Percentiles rank a stretch among this genome's conserved stretches.
Conservation (phyloP, 2,329 filamentous ascomycete species). For the Parascedosporium putredinis region DNA sequence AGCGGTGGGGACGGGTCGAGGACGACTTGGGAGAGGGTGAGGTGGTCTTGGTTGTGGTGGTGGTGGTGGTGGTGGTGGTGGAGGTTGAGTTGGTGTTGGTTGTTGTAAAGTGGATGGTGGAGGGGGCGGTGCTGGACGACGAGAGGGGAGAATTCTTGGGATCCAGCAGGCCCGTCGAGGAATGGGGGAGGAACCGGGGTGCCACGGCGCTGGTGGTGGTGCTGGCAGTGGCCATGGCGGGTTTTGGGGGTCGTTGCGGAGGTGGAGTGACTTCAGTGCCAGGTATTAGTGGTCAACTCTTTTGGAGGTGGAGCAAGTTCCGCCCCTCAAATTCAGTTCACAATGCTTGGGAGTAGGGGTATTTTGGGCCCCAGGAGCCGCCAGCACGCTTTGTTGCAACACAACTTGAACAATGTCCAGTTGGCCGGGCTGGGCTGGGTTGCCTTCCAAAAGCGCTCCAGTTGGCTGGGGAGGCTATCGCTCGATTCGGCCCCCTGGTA, state of each 20-base stretch:
- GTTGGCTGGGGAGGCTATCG: too few relatives aligned
- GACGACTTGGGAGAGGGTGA: slow-evolving; percentile 2
- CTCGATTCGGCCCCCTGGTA: too few relatives aligned
- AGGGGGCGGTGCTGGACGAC: slow-evolving; percentile 9
- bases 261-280: neutral
- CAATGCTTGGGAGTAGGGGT: too few relatives aligned
- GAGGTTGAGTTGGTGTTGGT: slow-evolving; percentile 11
- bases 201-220: neutral
- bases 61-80: slow-evolving; percentile 8
- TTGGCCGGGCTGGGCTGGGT: too few relatives aligned
- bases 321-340: too few relatives aligned
- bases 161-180: neutral
- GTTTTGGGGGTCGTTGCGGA: neutral
- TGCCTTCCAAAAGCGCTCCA: too few relatives aligned
- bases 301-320: too few relatives aligned
- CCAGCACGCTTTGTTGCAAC: too few relatives aligned
- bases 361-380: too few relatives aligned
- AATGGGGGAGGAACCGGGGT: slow-evolving; percentile 6
- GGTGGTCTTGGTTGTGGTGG: slow-evolving; percentile 11
- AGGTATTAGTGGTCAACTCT: too few relatives aligned
- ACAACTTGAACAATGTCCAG: too few relatives aligned
- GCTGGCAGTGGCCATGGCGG: neutral
- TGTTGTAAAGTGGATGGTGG: slow-evolving; percentile 11
- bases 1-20: neutral
- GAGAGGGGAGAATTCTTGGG: slow-evolving; percentile 1